phyloP scores from a whole-genome alignment of 2,329 filamentous ascomycete species.

The Fusarium subtropicale region DNA sequence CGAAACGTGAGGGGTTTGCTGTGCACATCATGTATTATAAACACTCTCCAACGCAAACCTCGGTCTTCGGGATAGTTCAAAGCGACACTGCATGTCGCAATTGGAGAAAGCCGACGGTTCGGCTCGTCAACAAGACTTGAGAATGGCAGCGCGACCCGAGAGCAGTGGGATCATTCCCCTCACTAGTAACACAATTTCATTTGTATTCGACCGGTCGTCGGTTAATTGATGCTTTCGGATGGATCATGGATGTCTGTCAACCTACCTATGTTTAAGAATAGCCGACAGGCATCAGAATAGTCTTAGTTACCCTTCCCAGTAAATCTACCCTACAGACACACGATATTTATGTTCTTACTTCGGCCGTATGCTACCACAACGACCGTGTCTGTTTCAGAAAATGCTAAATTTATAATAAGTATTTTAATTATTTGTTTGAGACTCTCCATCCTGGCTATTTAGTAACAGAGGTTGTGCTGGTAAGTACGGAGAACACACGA shows the following conservation, averaged over 20 bases:
- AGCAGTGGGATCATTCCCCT: constrained; percentile 22
- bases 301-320: not conserved
- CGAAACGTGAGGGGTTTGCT: constrained; percentile 27
- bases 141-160: constrained; percentile 14
- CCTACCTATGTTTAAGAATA: not conserved
- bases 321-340: not conserved
- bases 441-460: too few species aligned
- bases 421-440: not conserved
- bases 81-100: constrained; percentile 36
- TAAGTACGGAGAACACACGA: too few species aligned
- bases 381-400: not conserved
- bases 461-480: not conserved
- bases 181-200: not conserved
- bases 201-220: not conserved
- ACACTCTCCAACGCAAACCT: constrained; percentile 29
- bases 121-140: constrained; percentile 23
- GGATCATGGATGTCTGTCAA: not conserved
- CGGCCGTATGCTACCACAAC: not conserved
- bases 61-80: constrained; percentile 42
- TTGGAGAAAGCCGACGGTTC: constrained; percentile 15
- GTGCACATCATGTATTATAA: constrained; percentile 39
- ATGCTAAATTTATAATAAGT: not conserved
- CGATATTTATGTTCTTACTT: not conserved
- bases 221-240: not conserved
- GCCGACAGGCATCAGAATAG: not conserved